phyloP scores from a whole-genome alignment of 768 basidiomycete genomes.

The Scleroderma citrinum region DNA sequence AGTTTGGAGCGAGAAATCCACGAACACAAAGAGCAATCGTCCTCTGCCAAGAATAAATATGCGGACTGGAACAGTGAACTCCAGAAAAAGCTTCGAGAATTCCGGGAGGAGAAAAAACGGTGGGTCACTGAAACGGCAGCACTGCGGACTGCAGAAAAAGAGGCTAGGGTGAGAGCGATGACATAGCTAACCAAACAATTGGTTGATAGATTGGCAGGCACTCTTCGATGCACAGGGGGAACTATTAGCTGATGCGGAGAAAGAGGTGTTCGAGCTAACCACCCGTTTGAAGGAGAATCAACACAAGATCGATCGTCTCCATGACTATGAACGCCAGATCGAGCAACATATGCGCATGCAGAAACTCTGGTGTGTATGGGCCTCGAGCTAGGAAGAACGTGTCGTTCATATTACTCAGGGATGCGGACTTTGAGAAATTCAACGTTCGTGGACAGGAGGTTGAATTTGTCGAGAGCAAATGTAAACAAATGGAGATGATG shows the following conservation, averaged over 20 bases:
- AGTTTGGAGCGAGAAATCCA: constrained; percentile 63
- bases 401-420: constrained; percentile 41
- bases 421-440: constrained; percentile 65
- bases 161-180: constrained; percentile 47
- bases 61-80: constrained; percentile 79
- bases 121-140: constrained; percentile 68
- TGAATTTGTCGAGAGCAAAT: constrained; percentile 47
- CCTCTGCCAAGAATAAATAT: constrained; percentile 69
- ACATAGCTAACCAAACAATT: neutral
- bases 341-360: constrained; percentile 75
- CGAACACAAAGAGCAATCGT: constrained; percentile 68
- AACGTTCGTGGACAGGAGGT: constrained; percentile 60
- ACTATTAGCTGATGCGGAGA: constrained; percentile 61
- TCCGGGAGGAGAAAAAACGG: constrained; percentile 73
- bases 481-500: constrained; percentile 60
- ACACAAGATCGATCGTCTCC: constrained; percentile 74
- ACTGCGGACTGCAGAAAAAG: constrained; percentile 65
- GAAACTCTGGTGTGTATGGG: constrained; percentile 59
- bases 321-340: constrained; percentile 85
- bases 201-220: constrained; percentile 36
- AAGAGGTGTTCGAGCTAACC: constrained; percentile 63
- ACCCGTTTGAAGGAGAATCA: constrained; percentile 73
- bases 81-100: constrained; percentile 67
- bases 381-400: neutral
- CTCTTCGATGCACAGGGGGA: constrained; percentile 64